Conservation (phyloP, 805 yeast species). For the Debaryomyces prosopidis region DNA sequence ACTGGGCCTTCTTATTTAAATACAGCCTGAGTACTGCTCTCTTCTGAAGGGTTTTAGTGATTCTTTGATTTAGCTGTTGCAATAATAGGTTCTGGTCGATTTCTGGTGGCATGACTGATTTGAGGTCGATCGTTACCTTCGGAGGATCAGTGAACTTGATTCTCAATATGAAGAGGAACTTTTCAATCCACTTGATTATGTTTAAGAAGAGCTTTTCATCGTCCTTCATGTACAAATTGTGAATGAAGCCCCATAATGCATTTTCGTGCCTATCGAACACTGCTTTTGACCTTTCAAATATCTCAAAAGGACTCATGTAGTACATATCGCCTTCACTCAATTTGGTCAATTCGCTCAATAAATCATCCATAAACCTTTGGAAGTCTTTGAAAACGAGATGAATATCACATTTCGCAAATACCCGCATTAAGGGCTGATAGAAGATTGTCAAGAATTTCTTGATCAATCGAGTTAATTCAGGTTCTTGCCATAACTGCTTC, state of each 20-base stretch:
- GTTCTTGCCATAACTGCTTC: constrained; percentile 82
- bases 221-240: constrained; percentile 80
- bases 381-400: constrained; percentile 39
- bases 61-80: constrained; percentile 41
- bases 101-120: constrained; percentile 7
- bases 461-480: constrained; percentile 72
- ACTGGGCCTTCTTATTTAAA: constrained; percentile 20
- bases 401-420: constrained; percentile 37
- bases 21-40: constrained; percentile 39
- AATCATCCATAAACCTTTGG: constrained; percentile 44
- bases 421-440: constrained; percentile 41
- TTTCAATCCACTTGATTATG: constrained; percentile 72
- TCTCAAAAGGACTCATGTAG: constrained; percentile 50
- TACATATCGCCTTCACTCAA: constrained; percentile 57
- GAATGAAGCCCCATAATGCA: constrained; percentile 71
- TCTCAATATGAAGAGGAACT: constrained; percentile 62
- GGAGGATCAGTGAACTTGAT: constrained; percentile 51
- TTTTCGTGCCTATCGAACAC: constrained; percentile 73
- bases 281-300: constrained; percentile 65
- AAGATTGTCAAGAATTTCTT: constrained; percentile 61
- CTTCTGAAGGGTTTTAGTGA: constrained; percentile 36
- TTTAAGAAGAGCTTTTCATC: constrained; percentile 68
- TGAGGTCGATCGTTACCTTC: constrained; percentile 47
- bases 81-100: constrained; percentile 34
- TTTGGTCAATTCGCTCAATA: constrained; percentile 64